Evolutionary conservation across 129 eudicot species (phyloP).

Genomic region (Flaveria sonorensis): DNA sequence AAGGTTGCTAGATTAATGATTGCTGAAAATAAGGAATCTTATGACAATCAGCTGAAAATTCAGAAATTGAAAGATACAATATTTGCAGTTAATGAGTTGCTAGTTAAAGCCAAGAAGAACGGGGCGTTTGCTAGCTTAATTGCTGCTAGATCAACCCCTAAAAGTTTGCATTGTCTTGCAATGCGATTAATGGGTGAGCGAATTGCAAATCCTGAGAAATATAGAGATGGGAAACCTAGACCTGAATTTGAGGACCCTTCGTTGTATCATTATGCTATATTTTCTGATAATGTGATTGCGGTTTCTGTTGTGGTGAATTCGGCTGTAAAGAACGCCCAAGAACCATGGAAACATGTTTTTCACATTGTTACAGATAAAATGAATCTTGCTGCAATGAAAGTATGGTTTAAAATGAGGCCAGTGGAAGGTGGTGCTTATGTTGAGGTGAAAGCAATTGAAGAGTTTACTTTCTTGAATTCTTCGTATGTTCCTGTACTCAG

Average conservation of each 20-base stretch:
- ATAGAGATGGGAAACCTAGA: conserved; percentile 11
- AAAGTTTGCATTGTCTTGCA: conserved; percentile 20
- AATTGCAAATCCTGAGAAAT: neutral
- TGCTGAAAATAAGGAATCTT: conserved; percentile 12
- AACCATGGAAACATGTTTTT: conserved; percentile 14
- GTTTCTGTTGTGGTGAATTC: conserved; percentile 20
- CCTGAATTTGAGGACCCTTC: conserved; percentile 17
- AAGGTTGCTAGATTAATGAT: conserved; percentile 20
- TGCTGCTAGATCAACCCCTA: conserved; percentile 11
- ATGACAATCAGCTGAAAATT: conserved; percentile 19
- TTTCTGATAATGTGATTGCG: conserved; percentile 15
- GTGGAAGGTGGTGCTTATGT: conserved; percentile 5
- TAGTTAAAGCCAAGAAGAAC: conserved; percentile 3
- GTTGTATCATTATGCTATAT: conserved; percentile 9
- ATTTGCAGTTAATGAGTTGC: conserved; percentile 13
- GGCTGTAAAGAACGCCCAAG: neutral
- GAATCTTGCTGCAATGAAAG: conserved; percentile 23
- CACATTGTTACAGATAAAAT: conserved; percentile 14
- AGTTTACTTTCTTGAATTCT: conserved; percentile 16
- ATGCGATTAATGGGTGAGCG: conserved; percentile 18
- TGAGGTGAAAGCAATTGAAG: conserved; percentile 16
- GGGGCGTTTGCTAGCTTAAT: conserved; percentile 18
- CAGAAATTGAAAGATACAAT: conserved; percentile 10
- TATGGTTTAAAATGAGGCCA: conserved; percentile 16
- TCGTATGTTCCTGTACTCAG: conserved; percentile 11